Percentiles rank a stretch among this genome's conserved stretches.
phyloP scores from a whole-genome alignment of 257 asterid species.

The Solanum sitiens region DNA sequence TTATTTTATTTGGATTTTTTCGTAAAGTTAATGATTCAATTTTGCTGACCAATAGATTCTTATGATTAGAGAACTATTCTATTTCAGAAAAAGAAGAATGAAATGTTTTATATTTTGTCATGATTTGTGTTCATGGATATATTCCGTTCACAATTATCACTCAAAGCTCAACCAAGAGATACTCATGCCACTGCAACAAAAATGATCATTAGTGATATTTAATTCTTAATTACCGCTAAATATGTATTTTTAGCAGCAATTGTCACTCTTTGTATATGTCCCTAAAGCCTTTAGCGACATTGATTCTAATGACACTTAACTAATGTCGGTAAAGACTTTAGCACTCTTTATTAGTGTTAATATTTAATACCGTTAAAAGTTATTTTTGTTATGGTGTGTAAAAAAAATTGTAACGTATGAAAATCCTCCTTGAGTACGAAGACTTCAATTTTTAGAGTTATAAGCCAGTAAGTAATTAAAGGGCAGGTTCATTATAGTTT shows the following conservation, averaged over 20 bases:
- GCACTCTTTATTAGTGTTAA: too few species aligned
- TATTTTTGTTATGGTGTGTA: too few species aligned
- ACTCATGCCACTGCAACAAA: not conserved
- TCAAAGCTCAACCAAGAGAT: not conserved
- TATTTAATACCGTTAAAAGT: too few species aligned
- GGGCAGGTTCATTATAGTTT: not conserved
- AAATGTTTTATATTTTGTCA: not conserved
- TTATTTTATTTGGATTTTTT: not conserved
- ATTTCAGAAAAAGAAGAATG: not conserved
- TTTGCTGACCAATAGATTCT: not conserved
- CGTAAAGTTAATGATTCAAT: not conserved
- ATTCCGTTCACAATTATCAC: not conserved
- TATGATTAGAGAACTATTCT: not conserved
- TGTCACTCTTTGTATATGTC: too few species aligned
- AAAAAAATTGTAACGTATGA: not conserved
- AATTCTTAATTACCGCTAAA: too few species aligned
- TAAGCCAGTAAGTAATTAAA: not conserved
- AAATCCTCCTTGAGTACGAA: not conserved
- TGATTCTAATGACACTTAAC: too few species aligned
- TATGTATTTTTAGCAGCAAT: too few species aligned
- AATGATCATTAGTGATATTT: too few species aligned
- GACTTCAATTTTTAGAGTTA: not conserved
- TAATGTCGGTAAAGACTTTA: too few species aligned
- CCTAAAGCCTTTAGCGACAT: too few species aligned
- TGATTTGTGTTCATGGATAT: not conserved